These are phyloP conservation scores for Rhododendron ovatum DNA, from an alignment of 148 eudicot genomes.

Conservation along the genomic window DNA sequence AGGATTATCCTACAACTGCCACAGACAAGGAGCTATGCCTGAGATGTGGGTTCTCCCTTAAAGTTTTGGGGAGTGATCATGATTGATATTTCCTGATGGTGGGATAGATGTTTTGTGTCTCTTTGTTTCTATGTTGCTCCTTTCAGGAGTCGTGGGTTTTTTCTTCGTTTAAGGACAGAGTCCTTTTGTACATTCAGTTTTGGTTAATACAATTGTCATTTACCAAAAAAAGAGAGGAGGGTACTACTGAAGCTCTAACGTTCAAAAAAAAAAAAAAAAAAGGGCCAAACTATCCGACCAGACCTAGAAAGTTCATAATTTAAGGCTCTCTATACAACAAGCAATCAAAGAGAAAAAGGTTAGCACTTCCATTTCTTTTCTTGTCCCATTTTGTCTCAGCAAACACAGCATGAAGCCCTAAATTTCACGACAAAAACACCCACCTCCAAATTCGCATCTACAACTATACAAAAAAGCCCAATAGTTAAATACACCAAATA, in stretches of 20 bases:
- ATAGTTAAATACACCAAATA: neutral
- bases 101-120: no score
- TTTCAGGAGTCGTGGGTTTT: no score
- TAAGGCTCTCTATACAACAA: neutral
- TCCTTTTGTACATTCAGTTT: no score
- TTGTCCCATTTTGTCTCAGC: neutral
- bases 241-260: neutral
- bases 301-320: neutral
- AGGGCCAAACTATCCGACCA: neutral
- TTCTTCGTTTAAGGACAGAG: no score
- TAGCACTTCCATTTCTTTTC: neutral
- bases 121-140: no score
- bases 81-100: no score
- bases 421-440: neutral
- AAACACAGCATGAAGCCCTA: neutral
- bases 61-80: no score
- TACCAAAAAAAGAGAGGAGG: neutral
- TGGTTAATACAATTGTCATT: no score
- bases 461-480: neutral
- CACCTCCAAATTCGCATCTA: neutral
- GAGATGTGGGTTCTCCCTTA: no score
- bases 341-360: neutral
- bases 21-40: no score
- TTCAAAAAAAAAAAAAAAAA: neutral
- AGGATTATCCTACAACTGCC: no score